Conservation (phyloP, 2,329 filamentous ascomycete genomes). For the Neurospora sp. region DNA sequence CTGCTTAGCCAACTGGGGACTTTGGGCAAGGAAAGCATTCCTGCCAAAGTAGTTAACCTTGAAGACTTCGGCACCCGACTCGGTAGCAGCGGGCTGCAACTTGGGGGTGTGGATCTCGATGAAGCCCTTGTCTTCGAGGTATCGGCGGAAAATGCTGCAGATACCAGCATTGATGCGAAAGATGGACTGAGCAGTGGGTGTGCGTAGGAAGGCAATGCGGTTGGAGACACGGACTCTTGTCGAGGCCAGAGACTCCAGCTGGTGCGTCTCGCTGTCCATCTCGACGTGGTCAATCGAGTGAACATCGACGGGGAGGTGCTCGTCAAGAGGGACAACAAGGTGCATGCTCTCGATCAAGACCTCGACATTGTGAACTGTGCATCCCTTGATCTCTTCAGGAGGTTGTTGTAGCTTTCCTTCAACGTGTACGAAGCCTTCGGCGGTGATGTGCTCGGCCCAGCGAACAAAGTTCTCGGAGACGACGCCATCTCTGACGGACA, state of each 20-base stretch:
- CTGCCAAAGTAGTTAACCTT: conserved; percentile 86
- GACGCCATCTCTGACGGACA: conserved; percentile 48
- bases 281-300: conserved; percentile 34
- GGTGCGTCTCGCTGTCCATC: conserved; percentile 24
- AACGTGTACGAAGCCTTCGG: conserved; percentile 71
- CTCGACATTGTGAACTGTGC: conserved; percentile 67
- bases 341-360: conserved; percentile 53
- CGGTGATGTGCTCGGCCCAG: conserved; percentile 75
- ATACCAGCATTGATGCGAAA: conserved; percentile 80
- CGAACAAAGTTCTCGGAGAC: conserved; percentile 69
- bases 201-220: conserved; percentile 74
- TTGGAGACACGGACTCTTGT: conserved; percentile 63
- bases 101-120: conserved; percentile 94
- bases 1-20: conserved; percentile 85
- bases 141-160: conserved; percentile 67
- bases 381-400: conserved; percentile 58
- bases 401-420: conserved; percentile 64
- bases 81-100: conserved; percentile 79
- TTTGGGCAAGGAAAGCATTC: conserved; percentile 80
- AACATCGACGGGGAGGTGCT: conserved; percentile 40
- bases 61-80: conserved; percentile 87
- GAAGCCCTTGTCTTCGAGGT: conserved; percentile 67
- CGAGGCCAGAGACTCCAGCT: conserved; percentile 52
- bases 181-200: conserved; percentile 77
- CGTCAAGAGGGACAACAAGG: conserved; percentile 40